These are phyloP conservation scores for Elasticomyces elasticus DNA, from an alignment of 495 filamentous ascomycete species.

Conservation along the genomic window DNA sequence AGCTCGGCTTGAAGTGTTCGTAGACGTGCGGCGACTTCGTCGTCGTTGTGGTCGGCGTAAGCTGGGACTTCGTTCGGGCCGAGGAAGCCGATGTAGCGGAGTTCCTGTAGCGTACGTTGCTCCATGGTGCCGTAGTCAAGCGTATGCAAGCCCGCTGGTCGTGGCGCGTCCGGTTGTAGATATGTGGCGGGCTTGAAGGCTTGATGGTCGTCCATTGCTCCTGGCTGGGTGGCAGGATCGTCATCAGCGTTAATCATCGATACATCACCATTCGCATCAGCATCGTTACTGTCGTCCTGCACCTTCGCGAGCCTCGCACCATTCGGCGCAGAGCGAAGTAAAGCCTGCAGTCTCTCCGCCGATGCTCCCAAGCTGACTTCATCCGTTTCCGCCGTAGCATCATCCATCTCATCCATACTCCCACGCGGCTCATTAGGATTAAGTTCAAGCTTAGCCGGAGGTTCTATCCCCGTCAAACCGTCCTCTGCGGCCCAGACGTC, in stretches of 20 bases:
- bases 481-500: constrained; percentile 94
- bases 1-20: constrained; percentile 75
- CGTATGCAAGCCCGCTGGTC: constrained; percentile 36
- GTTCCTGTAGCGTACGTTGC: constrained; percentile 79
- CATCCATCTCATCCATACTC: constrained; percentile 72
- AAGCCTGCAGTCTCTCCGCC: constrained; percentile 68
- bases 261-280: constrained; percentile 42
- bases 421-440: constrained; percentile 75
- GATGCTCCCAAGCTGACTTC: constrained; percentile 84
- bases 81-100: constrained; percentile 87
- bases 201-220: constrained; percentile 26
- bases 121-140: constrained; percentile 73
- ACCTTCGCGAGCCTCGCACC: constrained; percentile 43
- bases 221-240: constrained; percentile 36
- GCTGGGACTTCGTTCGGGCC: constrained; percentile 51
- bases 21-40: constrained; percentile 84
- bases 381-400: constrained; percentile 75
- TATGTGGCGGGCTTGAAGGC: constrained; percentile 47
- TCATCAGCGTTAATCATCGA: constrained; percentile 33
- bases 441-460: constrained; percentile 44
- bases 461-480: constrained; percentile 40
- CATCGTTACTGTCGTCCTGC: constrained; percentile 44
- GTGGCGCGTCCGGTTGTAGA: constrained; percentile 40
- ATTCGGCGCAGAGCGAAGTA: constrained; percentile 67
- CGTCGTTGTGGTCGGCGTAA: constrained; percentile 83